Base-by-base conservation (phyloP, 2,329 filamentous ascomycete species). In the Emmonsiellopsis sp. region DNA sequence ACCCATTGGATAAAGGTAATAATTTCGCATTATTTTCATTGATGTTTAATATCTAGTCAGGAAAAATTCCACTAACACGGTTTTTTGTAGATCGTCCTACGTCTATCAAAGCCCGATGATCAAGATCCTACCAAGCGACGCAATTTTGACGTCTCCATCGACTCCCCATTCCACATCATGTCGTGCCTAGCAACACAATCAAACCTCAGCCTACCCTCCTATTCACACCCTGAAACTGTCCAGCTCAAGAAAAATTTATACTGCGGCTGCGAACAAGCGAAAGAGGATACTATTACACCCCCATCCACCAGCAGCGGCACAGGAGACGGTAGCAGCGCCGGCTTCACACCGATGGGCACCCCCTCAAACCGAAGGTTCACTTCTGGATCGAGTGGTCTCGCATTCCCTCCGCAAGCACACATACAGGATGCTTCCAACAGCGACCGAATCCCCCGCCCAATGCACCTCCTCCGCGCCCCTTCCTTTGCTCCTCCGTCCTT, bases 111-210 rank as follows among this genome's bases (percentile, higher is more conserved):
- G 61, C 75, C 86, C 11, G 91, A 95, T 61, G 80, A 84, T 40
- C 82, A 85, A 9, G 87, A 95, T 62, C 84, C 89, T 0, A 77
- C 76, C 1, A 91, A 91, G 65, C 82, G 90, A 58, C 82, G 90
- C 36, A 91, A 95, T 66, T 96, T 95, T 61, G 91, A 96, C 69
- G 95, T 95, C 62, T 95, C 89, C 60, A 96, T 96, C 61, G 91
- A 96, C 70, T 95, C 90, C 1, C 91, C 91, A 0, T 92, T 96
- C 66, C 92, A 92, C 57, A 88, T 95, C 45, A 85, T 95, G 47
- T 92, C 91, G 57, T 96, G 91, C 73, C 87, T 87, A 57, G 90
- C 91, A n/a, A 94, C 89, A 0, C 87, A 93, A 66, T 86, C 88
- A 49, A 95, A 95, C 68, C 95, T 87, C 31, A 83, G 84, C 10